phyloP scores from a whole-genome alignment of 352 stramenopile genomes.

The Globisporangium sylvaticum region DNA sequence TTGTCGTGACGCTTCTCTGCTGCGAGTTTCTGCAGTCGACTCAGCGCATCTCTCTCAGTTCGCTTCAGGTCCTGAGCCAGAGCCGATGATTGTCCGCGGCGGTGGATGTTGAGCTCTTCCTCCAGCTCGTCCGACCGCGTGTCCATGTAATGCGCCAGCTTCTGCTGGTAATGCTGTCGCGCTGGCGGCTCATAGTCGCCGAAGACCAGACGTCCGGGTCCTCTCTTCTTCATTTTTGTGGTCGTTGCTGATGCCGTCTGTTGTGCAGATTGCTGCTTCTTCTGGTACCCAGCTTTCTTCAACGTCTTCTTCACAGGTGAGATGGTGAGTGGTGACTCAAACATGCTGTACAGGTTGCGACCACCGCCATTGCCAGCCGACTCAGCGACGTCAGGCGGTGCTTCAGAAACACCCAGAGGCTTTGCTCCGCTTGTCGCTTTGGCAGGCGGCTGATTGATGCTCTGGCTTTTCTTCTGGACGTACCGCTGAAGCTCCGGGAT shows the following conservation, averaged over 20 bases:
- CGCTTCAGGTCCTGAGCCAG: conserved; percentile 43
- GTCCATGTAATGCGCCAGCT: conserved; percentile 76
- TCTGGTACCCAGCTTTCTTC: conserved; percentile 22
- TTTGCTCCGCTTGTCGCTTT: not conserved
- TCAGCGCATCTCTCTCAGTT: conserved; percentile 60
- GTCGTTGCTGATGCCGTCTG: conserved; percentile 8
- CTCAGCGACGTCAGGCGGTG: not conserved
- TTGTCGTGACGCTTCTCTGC: conserved; percentile 77
- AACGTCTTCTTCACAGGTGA: conserved; percentile 21
- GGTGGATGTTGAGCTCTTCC: conserved; percentile 69
- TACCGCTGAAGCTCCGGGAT: conserved; percentile 64
- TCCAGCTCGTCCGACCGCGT: conserved; percentile 57
- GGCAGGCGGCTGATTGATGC: conserved; percentile 7
- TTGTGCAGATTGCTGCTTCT: conserved; percentile 13
- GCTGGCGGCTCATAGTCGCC: conserved; percentile 60
- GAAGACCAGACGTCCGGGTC: conserved; percentile 64
- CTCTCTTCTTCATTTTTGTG: conserved; percentile 28
- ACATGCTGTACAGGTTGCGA: conserved; percentile 36
- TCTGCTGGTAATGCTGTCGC: conserved; percentile 69
- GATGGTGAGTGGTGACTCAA: conserved; percentile 24
- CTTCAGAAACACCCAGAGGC: not conserved
- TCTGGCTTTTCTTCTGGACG: conserved; percentile 46
- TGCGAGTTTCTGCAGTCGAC: conserved; percentile 56
- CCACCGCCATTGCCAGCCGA: not conserved
- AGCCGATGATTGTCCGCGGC: conserved; percentile 24